These are phyloP conservation scores for Aspergillus tanneri DNA, from an alignment of 2,329 filamentous ascomycete genomes.

Conservation along the genomic window DNA sequence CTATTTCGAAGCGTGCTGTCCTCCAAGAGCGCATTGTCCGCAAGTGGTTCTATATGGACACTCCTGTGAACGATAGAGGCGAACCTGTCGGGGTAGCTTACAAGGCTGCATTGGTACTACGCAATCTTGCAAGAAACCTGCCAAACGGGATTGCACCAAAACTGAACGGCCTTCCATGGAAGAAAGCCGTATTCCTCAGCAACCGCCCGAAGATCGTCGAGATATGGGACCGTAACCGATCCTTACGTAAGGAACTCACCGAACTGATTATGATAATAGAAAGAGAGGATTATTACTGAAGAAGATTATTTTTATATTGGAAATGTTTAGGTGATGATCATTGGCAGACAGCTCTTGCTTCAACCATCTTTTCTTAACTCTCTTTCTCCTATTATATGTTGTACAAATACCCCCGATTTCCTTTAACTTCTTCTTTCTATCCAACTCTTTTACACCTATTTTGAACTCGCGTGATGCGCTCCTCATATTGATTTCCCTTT, in stretches of 20 bases:
- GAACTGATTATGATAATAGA: slow-evolving; percentile 46
- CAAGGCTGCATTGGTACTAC: slow-evolving; percentile 48
- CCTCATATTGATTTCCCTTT: neutral
- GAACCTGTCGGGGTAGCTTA: slow-evolving; percentile 49
- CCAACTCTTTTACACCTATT: neutral
- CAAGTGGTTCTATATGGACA: slow-evolving; percentile 43
- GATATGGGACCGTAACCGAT: slow-evolving; percentile 42
- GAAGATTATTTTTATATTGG: neutral
- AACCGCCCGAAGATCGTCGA: slow-evolving; percentile 40
- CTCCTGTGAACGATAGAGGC: slow-evolving; percentile 42
- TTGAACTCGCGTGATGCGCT: neutral
- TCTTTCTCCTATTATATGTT: slow-evolving; percentile 7
- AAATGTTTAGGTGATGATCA: neutral
- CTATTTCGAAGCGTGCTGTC: slow-evolving; percentile 36
- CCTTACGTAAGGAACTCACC: slow-evolving; percentile 42
- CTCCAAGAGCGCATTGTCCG: slow-evolving; percentile 43
- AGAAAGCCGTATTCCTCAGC: slow-evolving; percentile 42
- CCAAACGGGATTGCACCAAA: slow-evolving; percentile 33
- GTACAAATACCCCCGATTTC: neutral
- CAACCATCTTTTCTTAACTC: slow-evolving; percentile 3
- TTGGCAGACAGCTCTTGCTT: neutral
- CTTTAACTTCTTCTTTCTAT: neutral
- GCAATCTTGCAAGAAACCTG: slow-evolving; percentile 47
- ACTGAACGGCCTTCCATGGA: slow-evolving; percentile 37
- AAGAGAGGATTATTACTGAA: slow-evolving; percentile 38